Conservation (phyloP, 2,329 filamentous ascomycete species). For the Colletotrichum viniferum region DNA sequence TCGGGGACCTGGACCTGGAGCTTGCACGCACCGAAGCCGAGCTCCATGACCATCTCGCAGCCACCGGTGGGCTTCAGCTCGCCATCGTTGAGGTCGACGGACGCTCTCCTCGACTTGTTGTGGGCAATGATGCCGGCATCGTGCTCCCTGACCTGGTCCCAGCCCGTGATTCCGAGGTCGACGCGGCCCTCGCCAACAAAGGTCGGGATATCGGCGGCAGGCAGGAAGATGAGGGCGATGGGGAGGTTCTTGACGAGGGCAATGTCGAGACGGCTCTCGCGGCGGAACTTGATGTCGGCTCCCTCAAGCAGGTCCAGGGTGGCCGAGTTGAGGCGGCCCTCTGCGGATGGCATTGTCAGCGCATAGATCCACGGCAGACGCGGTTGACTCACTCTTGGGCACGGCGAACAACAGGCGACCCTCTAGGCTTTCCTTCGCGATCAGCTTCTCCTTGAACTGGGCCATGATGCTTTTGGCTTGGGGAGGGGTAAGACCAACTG, state of each 20-base stretch:
- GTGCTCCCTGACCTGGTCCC: slow-evolving; percentile 91
- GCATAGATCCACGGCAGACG: not conserved
- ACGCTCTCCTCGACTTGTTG: slow-evolving; percentile 52
- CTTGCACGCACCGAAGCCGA: slow-evolving; percentile 89
- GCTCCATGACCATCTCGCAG: slow-evolving; percentile 86
- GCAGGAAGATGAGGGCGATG: slow-evolving; percentile 95
- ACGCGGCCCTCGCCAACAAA: slow-evolving; percentile 95
- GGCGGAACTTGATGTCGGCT: slow-evolving; percentile 94
- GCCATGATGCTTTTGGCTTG: not conserved
- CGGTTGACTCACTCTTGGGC: slow-evolving; percentile 82
- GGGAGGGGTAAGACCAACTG: slow-evolving; percentile 43
- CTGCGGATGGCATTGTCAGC: slow-evolving; percentile 48
- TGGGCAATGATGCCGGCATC: slow-evolving; percentile 65
- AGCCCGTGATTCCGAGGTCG: slow-evolving; percentile 92
- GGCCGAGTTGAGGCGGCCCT: slow-evolving; percentile 90
- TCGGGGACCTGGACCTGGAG: slow-evolving; percentile 96
- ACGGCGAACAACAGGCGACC: slow-evolving; percentile 94
- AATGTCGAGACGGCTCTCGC: slow-evolving; percentile 94
- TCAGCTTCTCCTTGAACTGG: slow-evolving; percentile 19
- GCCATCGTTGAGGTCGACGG: slow-evolving; percentile 47
- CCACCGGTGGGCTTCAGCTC: slow-evolving; percentile 59
- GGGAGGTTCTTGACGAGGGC: slow-evolving; percentile 96
- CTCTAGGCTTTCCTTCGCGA: slow-evolving; percentile 68
- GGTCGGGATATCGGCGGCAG: slow-evolving; percentile 94
- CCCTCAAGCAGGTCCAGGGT: slow-evolving; percentile 90